A percentile compares a stretch with the other conserved stretches of the same genome.
phyloP scores from a whole-genome alignment of 23 red algal species.

The Agarophyton chilense region DNA sequence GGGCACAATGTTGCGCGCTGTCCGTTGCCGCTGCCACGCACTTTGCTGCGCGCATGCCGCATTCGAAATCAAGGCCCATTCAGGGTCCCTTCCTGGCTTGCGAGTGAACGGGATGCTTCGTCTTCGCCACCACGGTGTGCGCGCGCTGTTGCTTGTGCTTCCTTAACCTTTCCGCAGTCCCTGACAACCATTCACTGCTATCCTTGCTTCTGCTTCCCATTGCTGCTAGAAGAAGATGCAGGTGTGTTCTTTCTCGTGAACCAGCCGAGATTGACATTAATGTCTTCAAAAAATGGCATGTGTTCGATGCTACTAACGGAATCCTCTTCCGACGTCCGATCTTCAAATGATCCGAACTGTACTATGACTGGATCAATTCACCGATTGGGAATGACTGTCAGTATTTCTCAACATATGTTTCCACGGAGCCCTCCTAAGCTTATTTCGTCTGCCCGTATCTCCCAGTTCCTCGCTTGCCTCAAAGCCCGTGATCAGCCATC shows the following conservation, averaged over 20 bases:
- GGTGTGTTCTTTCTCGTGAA: constrained; percentile 11
- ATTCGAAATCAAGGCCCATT: too few relatives aligned
- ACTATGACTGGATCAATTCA: constrained; percentile 32
- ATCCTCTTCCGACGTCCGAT: constrained; percentile 36
- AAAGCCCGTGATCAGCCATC: constrained; percentile 41
- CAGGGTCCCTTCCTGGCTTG: background rate
- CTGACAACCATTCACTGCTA: background rate
- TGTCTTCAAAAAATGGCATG: constrained; percentile 38
- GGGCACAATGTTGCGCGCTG: too few relatives aligned
- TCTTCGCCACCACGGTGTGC: background rate
- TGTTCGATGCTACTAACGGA: constrained; percentile 52
- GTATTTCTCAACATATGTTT: constrained; percentile 33
- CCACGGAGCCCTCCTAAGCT: constrained; percentile 31
- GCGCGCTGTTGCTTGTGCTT: background rate
- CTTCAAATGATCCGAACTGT: constrained; percentile 46
- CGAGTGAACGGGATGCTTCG: background rate
- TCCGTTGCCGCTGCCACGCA: too few relatives aligned
- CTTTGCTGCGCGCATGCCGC: too few relatives aligned
- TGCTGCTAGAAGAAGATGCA: background rate
- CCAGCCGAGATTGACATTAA: constrained; percentile 45
- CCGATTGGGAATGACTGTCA: constrained; percentile 42
- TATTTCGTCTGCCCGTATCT: constrained; percentile 45
- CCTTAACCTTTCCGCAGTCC: background rate
- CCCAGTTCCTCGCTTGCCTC: constrained; percentile 34
- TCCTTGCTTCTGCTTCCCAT: background rate